Evolutionary conservation across 805 yeast genomes (phyloP).

Genomic region (Myxozyma nipponensis): DNA sequence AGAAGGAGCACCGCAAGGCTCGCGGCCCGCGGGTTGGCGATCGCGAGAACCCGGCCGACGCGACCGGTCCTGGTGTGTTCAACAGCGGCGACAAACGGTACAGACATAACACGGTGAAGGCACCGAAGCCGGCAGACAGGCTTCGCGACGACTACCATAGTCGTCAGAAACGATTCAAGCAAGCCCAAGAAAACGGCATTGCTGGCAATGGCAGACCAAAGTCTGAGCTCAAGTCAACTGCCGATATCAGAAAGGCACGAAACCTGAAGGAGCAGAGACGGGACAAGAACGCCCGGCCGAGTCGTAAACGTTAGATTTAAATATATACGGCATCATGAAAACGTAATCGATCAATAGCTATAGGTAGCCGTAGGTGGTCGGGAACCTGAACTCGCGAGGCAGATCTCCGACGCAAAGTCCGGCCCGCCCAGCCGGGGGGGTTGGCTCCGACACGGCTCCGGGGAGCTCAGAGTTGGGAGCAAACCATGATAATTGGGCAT

Average conservation of each 20-base stretch:
- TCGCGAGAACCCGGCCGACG: slow-evolving; percentile 37
- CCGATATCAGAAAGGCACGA: slow-evolving; percentile 76
- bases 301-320: slow-evolving; percentile 36
- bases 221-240: slow-evolving; percentile 62
- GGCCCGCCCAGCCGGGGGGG: no score
- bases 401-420: no score
- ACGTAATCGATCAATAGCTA: no score
- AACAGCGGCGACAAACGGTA: slow-evolving; percentile 42
- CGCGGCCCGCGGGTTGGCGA: slow-evolving; percentile 35
- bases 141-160: slow-evolving; percentile 78
- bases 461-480: no score
- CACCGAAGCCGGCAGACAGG: slow-evolving; percentile 91
- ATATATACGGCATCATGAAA: neutral
- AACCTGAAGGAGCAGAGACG: slow-evolving; percentile 61
- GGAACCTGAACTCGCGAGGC: no score
- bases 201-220: slow-evolving; percentile 37
- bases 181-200: slow-evolving; percentile 73
- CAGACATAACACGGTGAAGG: slow-evolving; percentile 67
- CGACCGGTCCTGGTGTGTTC: slow-evolving; percentile 12
- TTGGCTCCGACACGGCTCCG: no score
- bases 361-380: no score
- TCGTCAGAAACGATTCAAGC: slow-evolving; percentile 77
- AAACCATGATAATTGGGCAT: no score
- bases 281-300: slow-evolving; percentile 83
- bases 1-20: slow-evolving; percentile 36